Evolutionary conservation across 768 basidiomycete species (phyloP), one percentile per base, ranked within the genome.

Genomic region (Naganishia friedmannii): DNA sequence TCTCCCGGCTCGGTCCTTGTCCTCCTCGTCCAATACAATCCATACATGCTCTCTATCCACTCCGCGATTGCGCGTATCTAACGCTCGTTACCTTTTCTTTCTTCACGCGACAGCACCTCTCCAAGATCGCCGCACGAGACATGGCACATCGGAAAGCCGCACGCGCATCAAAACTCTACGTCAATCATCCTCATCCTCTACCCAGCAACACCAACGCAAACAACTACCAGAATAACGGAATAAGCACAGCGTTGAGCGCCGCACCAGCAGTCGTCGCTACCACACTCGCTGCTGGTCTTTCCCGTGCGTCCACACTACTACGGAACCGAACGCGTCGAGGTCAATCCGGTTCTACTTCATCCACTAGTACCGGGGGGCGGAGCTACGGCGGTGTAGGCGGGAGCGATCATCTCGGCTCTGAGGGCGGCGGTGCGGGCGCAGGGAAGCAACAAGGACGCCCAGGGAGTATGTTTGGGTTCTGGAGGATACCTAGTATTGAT

Each of bases 81-180:
- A 42, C 15, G 15, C 7, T 42, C 15, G 7, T 17, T 42, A 8
- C 15, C 15, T 42, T 42, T 42, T 15, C 15, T 13, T 17, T 42
- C 7, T 17, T 2, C 15, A 13, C n/a, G n/a, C n/a, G n/a, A n/a
- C 58, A 72, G 71, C 68, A 72, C 58, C 67, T 72, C 32, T 67
- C 71, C 26, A 34, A 37, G 10, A 60, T 72, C 67, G 53, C 71
- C 39, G 71, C 71, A 4, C 48, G 37, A 19, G 71, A 72, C 58
- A 63, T 63, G 48, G 71, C 71, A n/a, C 71, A 67, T 19, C 71
- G 71, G 37, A 67, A 67, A 65, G 71, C 71, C 21, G 71, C 71
- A 42, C 71, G 71, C 19, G 28, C 71, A n/a, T 68, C 66, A 53
- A 68, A 69, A 58, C 51, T 45, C 15, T 66, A 48, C 34, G 21